Evolutionary conservation across 176 grass and related monocot species (phyloP), one percentile per base, ranked within the genome.

Genomic region (Canna indica): DNA sequence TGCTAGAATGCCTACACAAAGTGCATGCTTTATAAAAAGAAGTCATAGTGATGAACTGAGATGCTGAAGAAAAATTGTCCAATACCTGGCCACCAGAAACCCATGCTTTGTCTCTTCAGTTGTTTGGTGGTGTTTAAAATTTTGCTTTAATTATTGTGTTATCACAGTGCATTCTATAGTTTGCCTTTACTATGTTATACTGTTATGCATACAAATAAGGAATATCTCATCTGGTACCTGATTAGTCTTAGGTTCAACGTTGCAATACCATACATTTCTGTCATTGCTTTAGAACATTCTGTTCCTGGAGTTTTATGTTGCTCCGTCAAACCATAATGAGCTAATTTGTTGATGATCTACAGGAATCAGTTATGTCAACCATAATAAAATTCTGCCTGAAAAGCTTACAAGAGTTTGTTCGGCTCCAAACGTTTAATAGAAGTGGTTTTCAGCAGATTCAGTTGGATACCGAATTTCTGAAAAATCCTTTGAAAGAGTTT

Each of bases 371-470:
- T 58, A 90, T 93, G 80, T 93, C 90, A 44, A 82, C 80, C 8
- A 78, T 90, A 36, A 75, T 99, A 73, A 99, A 94, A 73, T 82
- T 99, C 75, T 93, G 84, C 75, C 72, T 99, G 66, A 99, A 99
- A 87, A 99, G 95, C 71, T 90, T 90, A 76, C 95, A 99, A 85
- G 95, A 99, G 80, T 94, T 88, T 87, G 95, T 99, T 30, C 82
- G 95, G 71, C 82, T 99, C 80, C 95, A 99, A 67, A 99, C 95
- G 33, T 90, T 93, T 77, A 99, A 99, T 72, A 82, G 95, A 81
- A 99, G 89, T 73, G 95, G 95, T 72, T 99, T 86, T 82, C 95
- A 99, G 78, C 95, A 99, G 80, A 99, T 99, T 87, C 95, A 99
- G 77, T 71, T 99, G 76, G 95, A 99, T 85, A 88, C 89, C 72